A percentile compares a stretch with the other conserved stretches of the same genome.
Conservation (phyloP, 2,329 filamentous ascomycete species). For the Emergomyces orientalis region DNA sequence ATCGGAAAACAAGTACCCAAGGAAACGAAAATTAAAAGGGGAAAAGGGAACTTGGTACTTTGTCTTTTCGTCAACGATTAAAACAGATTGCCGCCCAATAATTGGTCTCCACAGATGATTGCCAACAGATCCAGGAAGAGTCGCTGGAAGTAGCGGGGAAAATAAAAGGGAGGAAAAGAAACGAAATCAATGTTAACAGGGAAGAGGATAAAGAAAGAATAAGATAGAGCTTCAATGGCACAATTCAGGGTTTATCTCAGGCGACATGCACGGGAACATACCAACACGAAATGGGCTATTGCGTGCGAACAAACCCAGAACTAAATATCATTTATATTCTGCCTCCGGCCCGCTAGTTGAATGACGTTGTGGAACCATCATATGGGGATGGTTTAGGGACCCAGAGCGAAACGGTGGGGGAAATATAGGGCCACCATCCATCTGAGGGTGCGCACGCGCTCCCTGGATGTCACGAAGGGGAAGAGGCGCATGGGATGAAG, state of each 20-base stretch:
- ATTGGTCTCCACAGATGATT: not conserved
- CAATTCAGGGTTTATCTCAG: not conserved
- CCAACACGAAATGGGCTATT: not conserved
- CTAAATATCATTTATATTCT: not conserved
- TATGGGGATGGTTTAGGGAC: constrained; percentile 24
- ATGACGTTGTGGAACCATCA: not conserved
- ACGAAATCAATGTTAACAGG: not conserved
- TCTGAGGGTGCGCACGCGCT: constrained; percentile 15
- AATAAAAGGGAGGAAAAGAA: not conserved
- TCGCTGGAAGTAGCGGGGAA: not conserved
- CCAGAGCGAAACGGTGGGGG: constrained; percentile 25
- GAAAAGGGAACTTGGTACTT: too few species aligned
- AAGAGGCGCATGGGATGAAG: constrained; percentile 18
- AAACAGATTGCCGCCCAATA: constrained; percentile 8
- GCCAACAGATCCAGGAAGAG: not conserved
- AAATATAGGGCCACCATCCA: constrained; percentile 18
- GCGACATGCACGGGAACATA: not conserved
- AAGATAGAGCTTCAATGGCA: not conserved
- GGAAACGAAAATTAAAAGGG: not conserved
- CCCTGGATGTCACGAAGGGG: constrained; percentile 12
- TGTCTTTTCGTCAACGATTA: not conserved
- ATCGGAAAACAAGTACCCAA: not conserved
- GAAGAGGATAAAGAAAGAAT: not conserved
- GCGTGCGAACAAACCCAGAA: not conserved
- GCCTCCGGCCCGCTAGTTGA: too few species aligned